A percentile compares a stretch with the other conserved stretches of the same genome.
These are phyloP conservation scores for Phylloporus arenicola DNA, from an alignment of 768 basidiomycete genomes.

Conservation along the genomic window DNA sequence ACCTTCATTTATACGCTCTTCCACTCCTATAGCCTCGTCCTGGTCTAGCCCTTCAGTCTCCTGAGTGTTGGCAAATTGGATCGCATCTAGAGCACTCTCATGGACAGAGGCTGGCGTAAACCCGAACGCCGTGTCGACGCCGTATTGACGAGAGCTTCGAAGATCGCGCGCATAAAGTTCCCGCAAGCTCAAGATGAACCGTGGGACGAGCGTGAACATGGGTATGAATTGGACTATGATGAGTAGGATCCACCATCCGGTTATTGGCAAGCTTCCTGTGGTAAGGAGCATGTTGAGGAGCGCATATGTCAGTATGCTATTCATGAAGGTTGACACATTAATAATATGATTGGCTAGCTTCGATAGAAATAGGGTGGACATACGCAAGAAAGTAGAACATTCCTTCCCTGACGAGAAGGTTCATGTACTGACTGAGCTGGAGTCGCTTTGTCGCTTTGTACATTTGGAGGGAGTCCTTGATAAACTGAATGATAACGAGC, in stretches of 20 bases:
- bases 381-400: slow-evolving; percentile 1
- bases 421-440: neutral
- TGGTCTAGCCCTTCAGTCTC: neutral
- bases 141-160: neutral
- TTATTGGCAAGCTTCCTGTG: neutral
- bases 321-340: neutral
- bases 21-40: neutral
- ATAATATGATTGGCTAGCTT: neutral
- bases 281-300: neutral
- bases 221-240: neutral
- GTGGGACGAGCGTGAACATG: neutral
- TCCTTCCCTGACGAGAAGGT: neutral
- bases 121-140: neutral
- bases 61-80: neutral
- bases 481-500: neutral
- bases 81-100: neutral
- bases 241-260: neutral
- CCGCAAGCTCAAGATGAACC: slow-evolving; percentile 1
- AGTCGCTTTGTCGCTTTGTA: neutral
- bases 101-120: no score
- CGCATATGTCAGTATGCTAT: neutral
- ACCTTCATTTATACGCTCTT: neutral
- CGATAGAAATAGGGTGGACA: neutral
- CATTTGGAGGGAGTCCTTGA: neutral
- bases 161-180: neutral